A percentile compares a stretch with the other conserved stretches of the same genome.
Conservation (phyloP, 768 basidiomycete genomes). For the Hypholoma fasciculare region DNA sequence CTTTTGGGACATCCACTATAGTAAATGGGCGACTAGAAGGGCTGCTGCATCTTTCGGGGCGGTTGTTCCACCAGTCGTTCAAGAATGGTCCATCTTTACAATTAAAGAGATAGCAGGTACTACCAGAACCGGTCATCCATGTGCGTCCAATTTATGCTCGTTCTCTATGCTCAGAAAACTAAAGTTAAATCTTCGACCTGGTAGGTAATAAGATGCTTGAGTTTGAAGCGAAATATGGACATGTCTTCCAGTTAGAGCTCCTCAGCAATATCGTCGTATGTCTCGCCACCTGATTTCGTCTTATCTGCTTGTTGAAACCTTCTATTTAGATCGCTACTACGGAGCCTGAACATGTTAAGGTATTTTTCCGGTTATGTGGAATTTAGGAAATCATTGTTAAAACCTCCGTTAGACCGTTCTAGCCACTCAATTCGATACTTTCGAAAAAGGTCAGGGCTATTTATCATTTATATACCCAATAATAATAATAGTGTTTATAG, state of each 20-base stretch:
- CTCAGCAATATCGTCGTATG: constrained; percentile 30
- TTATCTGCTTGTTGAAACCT: not conserved
- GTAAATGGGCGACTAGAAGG: constrained; percentile 7
- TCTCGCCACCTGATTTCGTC: not conserved
- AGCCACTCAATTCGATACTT: constrained; percentile 47
- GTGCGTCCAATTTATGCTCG: constrained; percentile 17
- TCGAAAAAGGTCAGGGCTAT: constrained; percentile 38
- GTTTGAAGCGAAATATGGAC: constrained; percentile 29
- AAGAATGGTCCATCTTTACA: constrained; percentile 9
- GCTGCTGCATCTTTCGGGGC: constrained; percentile 17
- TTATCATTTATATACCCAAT: not conserved
- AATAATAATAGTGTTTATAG: constrained; percentile 10
- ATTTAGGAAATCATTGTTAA: not conserved
- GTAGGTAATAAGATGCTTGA: constrained; percentile 29
- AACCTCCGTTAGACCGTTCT: constrained; percentile 37
- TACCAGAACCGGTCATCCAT: constrained; percentile 29
- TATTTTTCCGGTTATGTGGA: not conserved
- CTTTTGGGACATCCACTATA: constrained; percentile 1
- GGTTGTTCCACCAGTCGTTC: constrained; percentile 14
- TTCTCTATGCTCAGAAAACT: not conserved
- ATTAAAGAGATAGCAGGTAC: constrained; percentile 12
- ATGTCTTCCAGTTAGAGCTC: constrained; percentile 28
- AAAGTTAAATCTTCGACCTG: not conserved
- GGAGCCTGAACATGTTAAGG: constrained; percentile 51
- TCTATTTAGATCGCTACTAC: constrained; percentile 35